Percentiles rank a stretch among this genome's conserved stretches.
phyloP scores from a whole-genome alignment of 208 protist genomes.

The Porcisia hertigi region DNA sequence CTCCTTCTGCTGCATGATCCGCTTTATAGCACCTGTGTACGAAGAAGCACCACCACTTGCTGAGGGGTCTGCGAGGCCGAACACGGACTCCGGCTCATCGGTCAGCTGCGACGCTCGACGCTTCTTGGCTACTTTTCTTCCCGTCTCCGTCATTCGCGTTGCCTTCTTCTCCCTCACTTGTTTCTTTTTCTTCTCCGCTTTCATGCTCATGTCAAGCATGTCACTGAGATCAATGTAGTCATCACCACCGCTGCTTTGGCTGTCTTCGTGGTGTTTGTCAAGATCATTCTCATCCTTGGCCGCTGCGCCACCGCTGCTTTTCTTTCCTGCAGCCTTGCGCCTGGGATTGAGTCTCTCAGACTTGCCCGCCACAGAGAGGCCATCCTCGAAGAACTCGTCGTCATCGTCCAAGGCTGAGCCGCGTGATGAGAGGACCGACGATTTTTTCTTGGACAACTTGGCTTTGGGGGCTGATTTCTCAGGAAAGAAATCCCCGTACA shows the following conservation, averaged over 20 bases:
- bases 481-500: slow-evolving; percentile 85
- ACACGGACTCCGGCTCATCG: slow-evolving; percentile 73
- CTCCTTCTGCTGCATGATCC: slow-evolving; percentile 43
- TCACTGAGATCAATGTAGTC: slow-evolving; percentile 86
- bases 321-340: neutral
- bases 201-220: slow-evolving; percentile 72
- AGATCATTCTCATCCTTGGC: slow-evolving; percentile 48
- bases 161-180: slow-evolving; percentile 43
- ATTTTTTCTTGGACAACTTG: slow-evolving; percentile 37
- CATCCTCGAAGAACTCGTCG: slow-evolving; percentile 45
- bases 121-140: slow-evolving; percentile 41
- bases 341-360: slow-evolving; percentile 22
- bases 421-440: neutral
- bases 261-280: slow-evolving; percentile 64
- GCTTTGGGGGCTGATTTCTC: slow-evolving; percentile 22
- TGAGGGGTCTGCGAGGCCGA: slow-evolving; percentile 33
- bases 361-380: slow-evolving; percentile 52
- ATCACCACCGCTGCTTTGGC: slow-evolving; percentile 54
- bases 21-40: slow-evolving; percentile 48
- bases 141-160: slow-evolving; percentile 35
- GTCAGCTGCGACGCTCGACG: slow-evolving; percentile 37
- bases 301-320: neutral
- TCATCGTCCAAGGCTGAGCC: neutral
- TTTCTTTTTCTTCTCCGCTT: slow-evolving; percentile 61
- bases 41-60: slow-evolving; percentile 32